Evolutionary conservation across 2,329 filamentous ascomycete genomes (phyloP).

Genomic region (Hirsutella rhossiliensis): DNA sequence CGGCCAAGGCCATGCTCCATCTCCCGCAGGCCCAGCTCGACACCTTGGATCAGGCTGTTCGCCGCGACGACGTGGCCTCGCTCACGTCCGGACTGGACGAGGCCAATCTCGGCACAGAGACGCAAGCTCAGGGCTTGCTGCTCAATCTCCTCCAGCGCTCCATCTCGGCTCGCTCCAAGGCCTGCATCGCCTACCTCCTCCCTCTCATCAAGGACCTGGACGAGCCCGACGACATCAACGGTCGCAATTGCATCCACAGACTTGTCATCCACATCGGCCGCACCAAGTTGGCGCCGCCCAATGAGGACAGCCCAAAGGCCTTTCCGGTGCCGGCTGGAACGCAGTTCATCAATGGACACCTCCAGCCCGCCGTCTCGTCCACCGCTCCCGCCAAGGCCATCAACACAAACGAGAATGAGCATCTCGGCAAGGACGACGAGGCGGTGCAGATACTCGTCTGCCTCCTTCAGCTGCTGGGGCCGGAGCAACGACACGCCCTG

Average conservation of each 20-base stretch:
- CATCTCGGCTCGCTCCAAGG: conserved; percentile 56
- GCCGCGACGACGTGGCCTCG: conserved; percentile 49
- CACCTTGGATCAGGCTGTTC: conserved; percentile 58
- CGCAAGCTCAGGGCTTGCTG: conserved; percentile 50
- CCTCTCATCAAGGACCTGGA: conserved; percentile 58
- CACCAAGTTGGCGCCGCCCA: conserved; percentile 39
- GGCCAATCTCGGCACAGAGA: conserved; percentile 30
- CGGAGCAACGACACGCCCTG: conserved; percentile 56
- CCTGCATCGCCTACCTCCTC: conserved; percentile 62
- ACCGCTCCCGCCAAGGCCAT: conserved; percentile 45
- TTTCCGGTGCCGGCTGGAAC: conserved; percentile 35
- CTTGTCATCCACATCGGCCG: conserved; percentile 86
- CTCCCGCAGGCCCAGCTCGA: conserved; percentile 59
- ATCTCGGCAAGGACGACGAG: conserved; percentile 58
- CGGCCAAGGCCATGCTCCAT: conserved; percentile 63
- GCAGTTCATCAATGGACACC: conserved; percentile 56
- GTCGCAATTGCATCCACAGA: conserved; percentile 85
- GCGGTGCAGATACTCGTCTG: conserved; percentile 55
- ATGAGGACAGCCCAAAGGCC: conserved; percentile 40
- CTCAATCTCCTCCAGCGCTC: conserved; percentile 68
- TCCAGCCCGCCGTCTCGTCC: conserved; percentile 66
- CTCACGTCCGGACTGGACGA: conserved; percentile 47
- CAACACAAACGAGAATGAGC: conserved; percentile 54
- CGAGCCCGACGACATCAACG: conserved; percentile 86
- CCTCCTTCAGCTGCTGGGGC: conserved; percentile 55